Conservation (phyloP, 805 yeast species). For the Tetrapisispora phaffii region DNA sequence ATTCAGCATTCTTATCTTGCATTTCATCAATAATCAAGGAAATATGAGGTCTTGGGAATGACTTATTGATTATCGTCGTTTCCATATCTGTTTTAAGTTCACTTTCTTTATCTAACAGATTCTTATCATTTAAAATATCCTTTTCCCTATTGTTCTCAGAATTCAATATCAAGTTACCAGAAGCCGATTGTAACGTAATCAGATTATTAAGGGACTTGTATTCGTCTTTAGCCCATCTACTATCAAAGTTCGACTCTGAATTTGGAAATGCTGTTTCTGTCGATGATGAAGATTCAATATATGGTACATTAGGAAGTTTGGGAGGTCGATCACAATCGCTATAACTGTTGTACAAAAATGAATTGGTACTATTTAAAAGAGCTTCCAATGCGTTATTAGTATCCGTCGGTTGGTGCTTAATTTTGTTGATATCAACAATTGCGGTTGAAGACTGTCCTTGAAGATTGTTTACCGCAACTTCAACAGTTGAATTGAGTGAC, state of each 20-base stretch:
- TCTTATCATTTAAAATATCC: neutral
- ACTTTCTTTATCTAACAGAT: too few species aligned
- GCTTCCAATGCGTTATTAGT: neutral
- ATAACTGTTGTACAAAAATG: slow-evolving; percentile 1
- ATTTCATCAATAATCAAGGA: slow-evolving; percentile 7
- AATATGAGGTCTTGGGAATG: slow-evolving; percentile 15
- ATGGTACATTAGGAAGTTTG: neutral
- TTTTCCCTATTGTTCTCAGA: neutral
- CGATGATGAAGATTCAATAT: neutral
- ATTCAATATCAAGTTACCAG: neutral
- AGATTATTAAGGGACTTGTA: slow-evolving; percentile 19
- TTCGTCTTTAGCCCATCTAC: slow-evolving; percentile 41
- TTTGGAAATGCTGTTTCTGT: neutral
- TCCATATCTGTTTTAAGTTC: neutral
- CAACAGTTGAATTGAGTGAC: neutral
- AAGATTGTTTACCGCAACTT: neutral
- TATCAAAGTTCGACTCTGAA: slow-evolving; percentile 32
- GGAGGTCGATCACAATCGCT: neutral
- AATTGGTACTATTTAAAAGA: slow-evolving; percentile 2
- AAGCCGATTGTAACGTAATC: neutral
- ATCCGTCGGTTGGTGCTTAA: neutral
- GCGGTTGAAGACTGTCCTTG: too few species aligned
- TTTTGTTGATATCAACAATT: neutral
- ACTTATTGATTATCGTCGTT: neutral
- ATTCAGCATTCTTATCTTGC: neutral